Evolutionary conservation across 495 filamentous ascomycete genomes (phyloP).

Genomic region (Collariella sp.): DNA sequence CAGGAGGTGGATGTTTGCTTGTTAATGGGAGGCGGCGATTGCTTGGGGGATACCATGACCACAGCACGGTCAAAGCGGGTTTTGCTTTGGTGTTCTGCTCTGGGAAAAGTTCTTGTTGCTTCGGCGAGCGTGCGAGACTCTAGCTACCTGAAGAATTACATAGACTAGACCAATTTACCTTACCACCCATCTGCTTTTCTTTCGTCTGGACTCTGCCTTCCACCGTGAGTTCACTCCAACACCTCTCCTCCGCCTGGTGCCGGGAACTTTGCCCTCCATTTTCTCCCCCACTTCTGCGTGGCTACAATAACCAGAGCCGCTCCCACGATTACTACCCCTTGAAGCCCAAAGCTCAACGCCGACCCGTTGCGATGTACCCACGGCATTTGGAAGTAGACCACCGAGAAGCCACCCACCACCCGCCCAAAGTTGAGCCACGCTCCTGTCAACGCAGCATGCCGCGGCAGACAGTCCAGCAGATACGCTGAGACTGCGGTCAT

Average conservation of each 20-base stretch:
- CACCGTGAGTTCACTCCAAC: background rate
- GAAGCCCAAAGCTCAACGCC: slow-evolving; percentile 23
- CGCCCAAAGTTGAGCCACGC: slow-evolving; percentile 28
- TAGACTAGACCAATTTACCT: too few species aligned
- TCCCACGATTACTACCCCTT: slow-evolving; percentile 21
- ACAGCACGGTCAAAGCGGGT: too few species aligned
- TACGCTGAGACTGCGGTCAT: slow-evolving; percentile 32
- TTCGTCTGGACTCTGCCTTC: too few species aligned
- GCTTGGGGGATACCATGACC: background rate
- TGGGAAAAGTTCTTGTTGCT: too few species aligned
- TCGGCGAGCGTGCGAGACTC: too few species aligned
- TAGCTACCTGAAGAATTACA: too few species aligned
- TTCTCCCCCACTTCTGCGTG: slow-evolving; percentile 19
- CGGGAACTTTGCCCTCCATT: slow-evolving; percentile 8
- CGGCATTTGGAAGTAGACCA: slow-evolving; percentile 29
- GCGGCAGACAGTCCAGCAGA: slow-evolving; percentile 31
- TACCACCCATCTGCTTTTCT: too few species aligned
- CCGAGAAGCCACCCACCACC: slow-evolving; percentile 26
- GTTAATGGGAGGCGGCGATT: background rate
- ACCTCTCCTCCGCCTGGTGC: background rate
- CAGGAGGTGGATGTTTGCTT: background rate
- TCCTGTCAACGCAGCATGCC: slow-evolving; percentile 26
- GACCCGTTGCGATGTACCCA: slow-evolving; percentile 25
- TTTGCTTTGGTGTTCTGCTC: too few species aligned
- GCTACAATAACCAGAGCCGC: slow-evolving; percentile 33